phyloP scores from a whole-genome alignment of 2,329 filamentous ascomycete species.

The Cladorrhinum sp. region DNA sequence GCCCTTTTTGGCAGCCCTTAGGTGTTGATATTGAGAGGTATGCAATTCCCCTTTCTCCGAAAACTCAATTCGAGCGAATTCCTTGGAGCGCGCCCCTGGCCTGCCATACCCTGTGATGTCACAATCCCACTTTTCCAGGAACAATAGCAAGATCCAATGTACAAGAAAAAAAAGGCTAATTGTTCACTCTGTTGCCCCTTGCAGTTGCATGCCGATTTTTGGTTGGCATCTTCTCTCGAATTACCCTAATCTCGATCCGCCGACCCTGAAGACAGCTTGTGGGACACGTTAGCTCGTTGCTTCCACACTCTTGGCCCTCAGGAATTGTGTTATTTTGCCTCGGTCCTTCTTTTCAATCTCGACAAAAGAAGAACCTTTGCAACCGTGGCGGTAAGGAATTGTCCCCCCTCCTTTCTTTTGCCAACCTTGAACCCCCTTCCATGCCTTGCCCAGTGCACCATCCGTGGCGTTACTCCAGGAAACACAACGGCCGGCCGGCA shows the following conservation, averaged over 20 bases:
- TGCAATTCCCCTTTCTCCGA: conserved; percentile 12
- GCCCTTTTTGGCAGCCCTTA: conserved; percentile 26
- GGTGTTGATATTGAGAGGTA: conserved; percentile 31
- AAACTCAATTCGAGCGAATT: conserved; percentile 11
- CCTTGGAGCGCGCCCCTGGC: conserved; percentile 6
- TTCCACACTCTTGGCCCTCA: conserved; percentile 47
- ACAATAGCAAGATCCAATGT: conserved; percentile 9
- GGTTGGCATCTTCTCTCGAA: conserved; percentile 31
- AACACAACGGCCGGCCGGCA: conserved; percentile 2
- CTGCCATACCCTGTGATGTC: conserved; percentile 20
- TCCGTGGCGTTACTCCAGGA: not conserved
- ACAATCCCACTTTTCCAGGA: conserved; percentile 17
- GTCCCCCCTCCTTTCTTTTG: conserved; percentile 18
- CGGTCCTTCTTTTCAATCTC: conserved; percentile 33
- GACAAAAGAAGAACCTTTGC: conserved; percentile 23
- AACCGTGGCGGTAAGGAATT: conserved; percentile 53
- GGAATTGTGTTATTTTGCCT: conserved; percentile 47
- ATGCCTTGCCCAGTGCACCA: not conserved
- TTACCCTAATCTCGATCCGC: conserved; percentile 41
- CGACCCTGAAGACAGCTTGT: conserved; percentile 43
- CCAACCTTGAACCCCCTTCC: not conserved
- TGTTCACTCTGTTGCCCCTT: conserved; percentile 28
- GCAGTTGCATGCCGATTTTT: conserved; percentile 43
- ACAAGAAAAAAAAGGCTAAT: conserved; percentile 27
- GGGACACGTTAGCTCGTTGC: conserved; percentile 65